phyloP scores from a whole-genome alignment of 1,139 yeast species.

The Saccharomyces pastorianus region DNA sequence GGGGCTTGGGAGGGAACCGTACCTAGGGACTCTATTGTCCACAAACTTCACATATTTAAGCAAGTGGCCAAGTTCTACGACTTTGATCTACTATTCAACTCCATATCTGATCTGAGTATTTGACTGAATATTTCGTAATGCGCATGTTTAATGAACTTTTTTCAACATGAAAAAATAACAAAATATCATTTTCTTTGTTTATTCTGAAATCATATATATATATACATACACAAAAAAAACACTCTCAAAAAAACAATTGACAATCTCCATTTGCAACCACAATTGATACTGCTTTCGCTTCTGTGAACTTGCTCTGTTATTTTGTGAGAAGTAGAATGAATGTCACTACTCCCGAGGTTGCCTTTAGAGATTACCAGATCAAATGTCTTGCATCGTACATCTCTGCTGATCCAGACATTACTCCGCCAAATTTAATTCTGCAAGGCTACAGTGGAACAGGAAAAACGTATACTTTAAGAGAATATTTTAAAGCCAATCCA shows the following conservation, averaged over 20 bases:
- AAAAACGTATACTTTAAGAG: constrained; percentile 20
- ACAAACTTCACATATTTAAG: constrained; percentile 42
- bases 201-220: background rate
- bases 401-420: constrained; percentile 14
- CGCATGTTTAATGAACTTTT: background rate
- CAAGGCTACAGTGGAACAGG: constrained; percentile 29
- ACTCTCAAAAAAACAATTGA: background rate
- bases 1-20: constrained; percentile 72
- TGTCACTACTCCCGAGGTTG: constrained; percentile 9
- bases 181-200: background rate
- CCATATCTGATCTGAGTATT: constrained; percentile 34
- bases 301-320: no score
- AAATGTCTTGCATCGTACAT: constrained; percentile 17
- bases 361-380: constrained; percentile 23
- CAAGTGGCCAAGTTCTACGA: constrained; percentile 57
- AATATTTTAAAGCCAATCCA: constrained; percentile 14
- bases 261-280: background rate
- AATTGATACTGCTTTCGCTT: no score
- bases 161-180: background rate
- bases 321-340: background rate
- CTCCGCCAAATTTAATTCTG: constrained; percentile 23
- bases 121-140: background rate
- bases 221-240: background rate
- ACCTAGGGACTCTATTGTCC: constrained; percentile 38
- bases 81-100: constrained; percentile 48